Percentiles rank a stretch among this genome's conserved stretches.
These are phyloP conservation scores for Vaccinium myrtillus DNA, from an alignment of 148 eudicot genomes.

Conservation along the genomic window DNA sequence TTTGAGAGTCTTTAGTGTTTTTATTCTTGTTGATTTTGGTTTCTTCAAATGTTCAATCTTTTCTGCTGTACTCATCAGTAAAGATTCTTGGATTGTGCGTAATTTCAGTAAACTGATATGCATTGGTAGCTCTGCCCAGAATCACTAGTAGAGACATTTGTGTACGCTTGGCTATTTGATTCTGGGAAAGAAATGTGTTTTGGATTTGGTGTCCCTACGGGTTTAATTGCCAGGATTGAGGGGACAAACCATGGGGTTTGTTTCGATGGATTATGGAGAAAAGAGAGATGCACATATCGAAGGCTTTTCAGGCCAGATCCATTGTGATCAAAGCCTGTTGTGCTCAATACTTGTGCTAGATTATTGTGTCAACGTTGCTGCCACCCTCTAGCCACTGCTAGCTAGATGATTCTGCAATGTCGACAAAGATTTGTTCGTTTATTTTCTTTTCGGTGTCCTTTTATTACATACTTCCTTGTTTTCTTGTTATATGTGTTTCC, in stretches of 20 bases:
- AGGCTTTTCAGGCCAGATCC: neutral
- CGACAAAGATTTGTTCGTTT: neutral
- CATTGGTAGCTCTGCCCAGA: neutral
- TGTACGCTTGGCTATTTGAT: neutral
- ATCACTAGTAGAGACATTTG: neutral
- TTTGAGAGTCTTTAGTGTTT: neutral
- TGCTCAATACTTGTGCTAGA: conserved; percentile 8
- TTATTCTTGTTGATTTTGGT: neutral
- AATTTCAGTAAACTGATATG: neutral
- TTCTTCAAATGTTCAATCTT: neutral
- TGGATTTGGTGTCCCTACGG: neutral
- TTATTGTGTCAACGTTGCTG: neutral
- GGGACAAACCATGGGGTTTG: neutral
- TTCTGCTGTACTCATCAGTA: neutral
- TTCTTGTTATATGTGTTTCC: neutral
- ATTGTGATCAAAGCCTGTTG: neutral
- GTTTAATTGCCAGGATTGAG: neutral
- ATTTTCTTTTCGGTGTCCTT: neutral
- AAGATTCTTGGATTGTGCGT: neutral
- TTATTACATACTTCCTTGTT: neutral
- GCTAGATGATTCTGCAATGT: neutral
- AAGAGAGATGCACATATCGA: neutral
- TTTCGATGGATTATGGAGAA: neutral
- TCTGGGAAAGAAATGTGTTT: neutral
- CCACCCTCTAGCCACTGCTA: neutral